A percentile compares a stretch with the other conserved stretches of the same genome.
phyloP scores from a whole-genome alignment of 208 protist species.

The Trypanosoma boissoni region DNA sequence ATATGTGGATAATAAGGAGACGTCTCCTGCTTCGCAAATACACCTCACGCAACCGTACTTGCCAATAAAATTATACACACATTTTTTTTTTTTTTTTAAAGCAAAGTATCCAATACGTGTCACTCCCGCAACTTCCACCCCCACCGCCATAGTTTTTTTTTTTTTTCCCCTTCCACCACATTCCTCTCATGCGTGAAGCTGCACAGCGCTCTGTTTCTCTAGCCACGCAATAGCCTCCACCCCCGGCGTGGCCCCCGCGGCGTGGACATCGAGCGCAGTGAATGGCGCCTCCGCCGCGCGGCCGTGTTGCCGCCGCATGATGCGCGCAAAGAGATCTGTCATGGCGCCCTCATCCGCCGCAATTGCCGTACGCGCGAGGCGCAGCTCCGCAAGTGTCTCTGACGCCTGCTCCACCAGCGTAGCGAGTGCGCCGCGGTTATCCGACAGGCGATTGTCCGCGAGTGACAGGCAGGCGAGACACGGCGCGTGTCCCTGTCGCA shows the following conservation, averaged over 20 bases:
- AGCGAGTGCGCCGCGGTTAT: conserved; percentile 46
- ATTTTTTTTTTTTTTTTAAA: too few relatives aligned
- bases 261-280: too few relatives aligned
- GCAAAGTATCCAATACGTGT: too few relatives aligned
- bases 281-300: background rate
- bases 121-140: too few relatives aligned
- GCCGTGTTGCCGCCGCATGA: conserved; percentile 50
- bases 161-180: background rate
- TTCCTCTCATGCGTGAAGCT: conserved; percentile 1
- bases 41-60: too few relatives aligned
- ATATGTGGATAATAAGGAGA: too few relatives aligned
- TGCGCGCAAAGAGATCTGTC: conserved; percentile 34
- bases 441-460: conserved; percentile 43
- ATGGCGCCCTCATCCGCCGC: conserved; percentile 36
- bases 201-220: conserved; percentile 26
- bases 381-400: conserved; percentile 30
- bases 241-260: too few relatives aligned
- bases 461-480: conserved; percentile 52
- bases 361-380: conserved; percentile 47
- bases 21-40: too few relatives aligned
- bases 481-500: conserved; percentile 48
- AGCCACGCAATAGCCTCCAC: conserved; percentile 25
- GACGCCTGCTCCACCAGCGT: conserved; percentile 62
- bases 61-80: too few relatives aligned
- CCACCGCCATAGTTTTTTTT: background rate